Base-by-base conservation (phyloP, 2,329 filamentous ascomycete species). In the Colletotrichum abscissum region DNA sequence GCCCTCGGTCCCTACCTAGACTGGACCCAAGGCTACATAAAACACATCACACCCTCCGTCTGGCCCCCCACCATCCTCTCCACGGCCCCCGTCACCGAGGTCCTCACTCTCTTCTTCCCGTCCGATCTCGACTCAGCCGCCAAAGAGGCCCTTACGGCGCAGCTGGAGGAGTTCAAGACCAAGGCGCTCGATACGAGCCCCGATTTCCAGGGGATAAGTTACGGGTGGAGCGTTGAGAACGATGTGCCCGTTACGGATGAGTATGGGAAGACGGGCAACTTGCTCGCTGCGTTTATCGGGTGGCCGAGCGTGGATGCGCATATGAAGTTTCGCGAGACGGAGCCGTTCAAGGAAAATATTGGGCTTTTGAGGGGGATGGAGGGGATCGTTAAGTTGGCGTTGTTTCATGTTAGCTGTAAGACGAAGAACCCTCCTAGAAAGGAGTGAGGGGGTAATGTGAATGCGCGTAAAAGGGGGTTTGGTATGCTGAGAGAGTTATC, bases 261-360 rank as follows among this genome's bases (percentile, higher is more conserved):
- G 14, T 73, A 81, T 69, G 68, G 76, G 16, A 77, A 78, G 49
- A 76, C 76, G 1, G 79, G 79, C 0, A 78, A 72, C 6, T 63
- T 81, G 67, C 67, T 80, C 1, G 63, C 73, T 1, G 76, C 74
- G 0, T 76, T 84, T 2, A 78, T 85, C 14, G 82, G 82, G 0
- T 85, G 84, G 84, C 76, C 80, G 0, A 84, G 81, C 42, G 75
- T 83, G 1, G 81, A 84, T 49, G 80, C 80, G 33, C 84, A 85
- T 59, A 70, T 77, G 69, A 76, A 77, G 63, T 85, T 81, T 71
- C 76, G 81, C 1, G 80, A 83, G 38, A 82, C 79, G 6, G 70
- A 80, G 9, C 72, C 74, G 0, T 85, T 84, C 52, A 82, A 82
- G 74, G 77, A 82, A 8, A 78, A 78, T n/a, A 77, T 83, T 28